Percentiles rank a stretch among this genome's conserved stretches.
Conservation (phyloP, 1,139 yeast species). For the Yamadazyma spencermartinsiae region DNA sequence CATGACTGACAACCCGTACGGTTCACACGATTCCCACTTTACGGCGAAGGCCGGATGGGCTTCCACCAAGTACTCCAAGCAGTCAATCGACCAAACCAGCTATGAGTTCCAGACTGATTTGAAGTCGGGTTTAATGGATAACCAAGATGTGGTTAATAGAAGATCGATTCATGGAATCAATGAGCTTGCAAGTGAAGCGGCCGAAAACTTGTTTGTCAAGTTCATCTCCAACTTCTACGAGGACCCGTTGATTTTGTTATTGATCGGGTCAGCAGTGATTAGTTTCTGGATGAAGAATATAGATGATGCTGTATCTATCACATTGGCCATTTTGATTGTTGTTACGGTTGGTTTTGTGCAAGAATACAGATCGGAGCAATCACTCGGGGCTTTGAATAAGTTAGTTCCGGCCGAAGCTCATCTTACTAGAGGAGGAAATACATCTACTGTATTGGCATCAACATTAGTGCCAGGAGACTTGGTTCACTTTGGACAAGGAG, state of each 20-base stretch:
- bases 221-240: conserved; percentile 79
- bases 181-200: conserved; percentile 72
- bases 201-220: conserved; percentile 66
- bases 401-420: conserved; percentile 94
- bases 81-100: conserved; percentile 62
- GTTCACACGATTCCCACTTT: conserved; percentile 16
- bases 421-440: conserved; percentile 74
- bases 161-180: conserved; percentile 75
- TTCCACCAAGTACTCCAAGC: conserved; percentile 56
- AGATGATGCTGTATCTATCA: conserved; percentile 89
- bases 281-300: conserved; percentile 89
- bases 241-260: conserved; percentile 81
- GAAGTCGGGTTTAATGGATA: conserved; percentile 58
- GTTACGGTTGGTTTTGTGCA: conserved; percentile 96
- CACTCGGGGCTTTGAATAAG: conserved; percentile 85
- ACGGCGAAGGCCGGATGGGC: conserved; percentile 31
- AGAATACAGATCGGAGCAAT: conserved; percentile 91
- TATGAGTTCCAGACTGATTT: conserved; percentile 61
- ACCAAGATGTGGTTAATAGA: conserved; percentile 70
- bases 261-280: conserved; percentile 84
- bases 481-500: conserved; percentile 87
- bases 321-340: conserved; percentile 84
- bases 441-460: conserved; percentile 79
- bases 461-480: conserved; percentile 92
- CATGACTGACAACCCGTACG: conserved; percentile 40